Evolutionary conservation across 225 moss, liverwort and hornwort genomes (phyloP).

Genomic region (Sphagnum tenellum): DNA sequence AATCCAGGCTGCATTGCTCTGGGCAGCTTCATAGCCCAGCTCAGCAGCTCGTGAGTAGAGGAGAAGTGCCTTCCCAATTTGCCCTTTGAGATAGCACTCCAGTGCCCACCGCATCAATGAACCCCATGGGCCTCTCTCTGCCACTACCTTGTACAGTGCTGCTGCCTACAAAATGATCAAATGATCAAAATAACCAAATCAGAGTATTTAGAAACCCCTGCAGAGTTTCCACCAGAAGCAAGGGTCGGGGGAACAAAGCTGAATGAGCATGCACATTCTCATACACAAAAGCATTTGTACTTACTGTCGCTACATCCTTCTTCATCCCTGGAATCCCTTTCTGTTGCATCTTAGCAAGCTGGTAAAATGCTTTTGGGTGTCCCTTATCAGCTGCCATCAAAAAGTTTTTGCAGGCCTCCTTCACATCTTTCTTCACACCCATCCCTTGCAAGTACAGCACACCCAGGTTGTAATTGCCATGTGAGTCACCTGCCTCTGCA

Average conservation of each 20-base stretch:
- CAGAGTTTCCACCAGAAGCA: not conserved
- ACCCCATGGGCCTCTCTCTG: constrained; percentile 95
- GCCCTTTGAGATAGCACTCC: constrained; percentile 76
- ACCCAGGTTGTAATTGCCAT: constrained; percentile 86
- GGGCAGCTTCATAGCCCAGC: constrained; percentile 95
- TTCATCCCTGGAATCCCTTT: constrained; percentile 68
- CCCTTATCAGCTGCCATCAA: constrained; percentile 28
- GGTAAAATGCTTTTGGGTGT: constrained; percentile 75
- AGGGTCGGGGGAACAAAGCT: too few relatives aligned
- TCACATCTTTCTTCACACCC: constrained; percentile 66
- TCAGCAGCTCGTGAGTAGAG: constrained; percentile 90
- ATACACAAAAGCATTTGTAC: not conserved
- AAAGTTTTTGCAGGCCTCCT: constrained; percentile 45
- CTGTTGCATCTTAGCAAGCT: constrained; percentile 89
- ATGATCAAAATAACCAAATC: not conserved
- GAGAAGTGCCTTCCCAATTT: constrained; percentile 71
- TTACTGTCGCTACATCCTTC: constrained; percentile 57
- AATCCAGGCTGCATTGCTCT: constrained; percentile 98
- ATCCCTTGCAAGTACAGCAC: constrained; percentile 75
- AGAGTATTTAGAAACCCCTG: not conserved
- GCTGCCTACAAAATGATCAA: constrained; percentile 44
- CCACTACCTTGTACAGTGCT: constrained; percentile 78
- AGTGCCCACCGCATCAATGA: constrained; percentile 85
- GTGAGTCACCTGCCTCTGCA: constrained; percentile 42
- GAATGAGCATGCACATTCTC: too few relatives aligned